Conservation (phyloP, 2,329 filamentous ascomycete genomes). For the Pseudocercospora cruenta region DNA sequence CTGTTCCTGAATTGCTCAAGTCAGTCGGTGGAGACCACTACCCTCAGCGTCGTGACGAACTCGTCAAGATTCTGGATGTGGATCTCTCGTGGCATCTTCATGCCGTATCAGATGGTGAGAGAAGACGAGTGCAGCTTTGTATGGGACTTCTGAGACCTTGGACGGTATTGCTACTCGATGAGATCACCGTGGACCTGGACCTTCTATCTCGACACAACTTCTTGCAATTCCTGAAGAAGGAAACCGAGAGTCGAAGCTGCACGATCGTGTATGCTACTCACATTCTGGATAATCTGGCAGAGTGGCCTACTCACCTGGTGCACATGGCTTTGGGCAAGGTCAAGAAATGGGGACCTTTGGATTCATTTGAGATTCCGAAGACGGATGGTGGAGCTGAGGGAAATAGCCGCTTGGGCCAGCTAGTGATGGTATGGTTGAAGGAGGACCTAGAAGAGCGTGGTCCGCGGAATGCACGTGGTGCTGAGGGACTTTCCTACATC, state of each 20-base stretch:
- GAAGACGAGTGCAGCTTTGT: conserved; percentile 87
- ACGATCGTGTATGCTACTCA: conserved; percentile 98
- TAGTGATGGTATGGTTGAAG: conserved; percentile 86
- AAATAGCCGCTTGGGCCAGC: conserved; percentile 81
- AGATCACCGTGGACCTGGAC: conserved; percentile 96
- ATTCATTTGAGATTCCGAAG: conserved; percentile 66
- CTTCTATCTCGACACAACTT: conserved; percentile 84
- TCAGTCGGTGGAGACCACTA: conserved; percentile 87
- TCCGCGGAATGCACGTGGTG: conserved; percentile 65
- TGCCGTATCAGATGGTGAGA: conserved; percentile 89
- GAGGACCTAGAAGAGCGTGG: conserved; percentile 79
- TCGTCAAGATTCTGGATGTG: conserved; percentile 86
- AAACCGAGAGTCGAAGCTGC: conserved; percentile 80
- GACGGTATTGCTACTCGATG: conserved; percentile 87
- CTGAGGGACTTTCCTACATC: conserved; percentile 69
- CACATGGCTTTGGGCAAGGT: conserved; percentile 91
- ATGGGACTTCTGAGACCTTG: conserved; percentile 94
- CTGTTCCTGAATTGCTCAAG: conserved; percentile 79
- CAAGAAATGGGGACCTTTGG: conserved; percentile 80
- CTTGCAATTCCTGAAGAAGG: conserved; percentile 78
- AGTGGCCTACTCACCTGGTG: conserved; percentile 93
- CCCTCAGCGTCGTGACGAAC: conserved; percentile 79
- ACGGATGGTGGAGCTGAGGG: conserved; percentile 58
- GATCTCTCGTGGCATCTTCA: conserved; percentile 94
- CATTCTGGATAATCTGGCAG: conserved; percentile 90